phyloP scores from a whole-genome alignment of 163 green algal genomes.

The Prototheca wickerhamii region DNA sequence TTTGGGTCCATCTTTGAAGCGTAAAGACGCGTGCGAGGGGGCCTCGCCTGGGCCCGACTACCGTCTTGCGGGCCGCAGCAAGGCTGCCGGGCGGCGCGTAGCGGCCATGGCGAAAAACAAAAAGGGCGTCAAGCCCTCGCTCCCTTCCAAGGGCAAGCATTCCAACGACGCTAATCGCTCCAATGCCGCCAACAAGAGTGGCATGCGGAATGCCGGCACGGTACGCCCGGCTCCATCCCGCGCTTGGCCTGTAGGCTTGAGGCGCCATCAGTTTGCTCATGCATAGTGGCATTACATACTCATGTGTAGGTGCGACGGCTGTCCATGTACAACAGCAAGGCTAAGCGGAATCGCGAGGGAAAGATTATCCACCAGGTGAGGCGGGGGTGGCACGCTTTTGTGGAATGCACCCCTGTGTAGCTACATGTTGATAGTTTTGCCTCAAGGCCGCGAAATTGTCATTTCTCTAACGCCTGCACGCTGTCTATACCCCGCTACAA shows the following conservation, averaged over 20 bases:
- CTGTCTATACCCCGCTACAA: neutral
- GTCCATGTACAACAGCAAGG: constrained; percentile 89
- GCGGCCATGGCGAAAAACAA: constrained; percentile 18
- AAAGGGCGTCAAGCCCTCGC: constrained; percentile 3
- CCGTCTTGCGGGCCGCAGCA: neutral
- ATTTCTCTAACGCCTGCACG: neutral
- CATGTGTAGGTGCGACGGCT: constrained; percentile 69
- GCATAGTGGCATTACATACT: neutral
- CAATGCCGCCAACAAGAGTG: constrained; percentile 36
- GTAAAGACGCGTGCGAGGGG: too few species aligned
- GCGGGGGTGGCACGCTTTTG: neutral
- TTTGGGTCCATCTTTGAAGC: too few species aligned
- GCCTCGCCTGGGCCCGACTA: neutral
- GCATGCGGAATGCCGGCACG: constrained; percentile 59
- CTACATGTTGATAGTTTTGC: neutral
- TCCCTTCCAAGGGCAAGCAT: constrained; percentile 71
- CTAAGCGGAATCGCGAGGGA: constrained; percentile 83
- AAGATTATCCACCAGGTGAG: constrained; percentile 66
- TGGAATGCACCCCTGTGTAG: neutral
- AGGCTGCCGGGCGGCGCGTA: neutral
- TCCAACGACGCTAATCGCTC: constrained; percentile 50
- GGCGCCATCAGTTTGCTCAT: neutral
- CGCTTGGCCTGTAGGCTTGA: neutral
- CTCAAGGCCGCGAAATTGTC: neutral
- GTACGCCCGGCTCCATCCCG: constrained; percentile 24